These are phyloP conservation scores for Escallonia rubra DNA, from an alignment of 129 eudicot species.

Conservation along the genomic window DNA sequence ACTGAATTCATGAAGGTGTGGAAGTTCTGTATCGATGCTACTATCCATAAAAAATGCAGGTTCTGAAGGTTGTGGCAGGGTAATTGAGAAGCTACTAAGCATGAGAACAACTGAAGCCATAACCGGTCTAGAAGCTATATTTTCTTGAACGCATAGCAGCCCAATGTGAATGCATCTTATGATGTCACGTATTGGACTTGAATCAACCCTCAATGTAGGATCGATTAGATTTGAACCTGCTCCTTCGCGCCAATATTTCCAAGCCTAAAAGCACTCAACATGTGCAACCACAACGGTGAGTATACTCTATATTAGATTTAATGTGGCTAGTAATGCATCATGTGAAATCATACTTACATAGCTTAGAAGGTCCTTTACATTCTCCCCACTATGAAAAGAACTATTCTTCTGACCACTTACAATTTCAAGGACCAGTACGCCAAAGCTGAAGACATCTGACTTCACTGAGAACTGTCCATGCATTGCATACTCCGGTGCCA, in stretches of 20 bases:
- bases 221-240: constrained; percentile 1
- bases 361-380: neutral
- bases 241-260: constrained; percentile 1
- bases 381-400: neutral
- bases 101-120: no score
- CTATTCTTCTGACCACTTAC: constrained; percentile 2
- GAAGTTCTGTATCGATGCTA: no score
- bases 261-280: constrained; percentile 1
- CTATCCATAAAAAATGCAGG: no score
- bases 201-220: constrained; percentile 1
- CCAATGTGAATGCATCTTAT: constrained; percentile 18
- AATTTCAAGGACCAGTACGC: constrained; percentile 3
- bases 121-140: neutral
- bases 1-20: no score
- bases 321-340: neutral
- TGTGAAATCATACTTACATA: neutral
- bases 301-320: neutral
- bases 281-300: neutral
- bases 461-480: neutral
- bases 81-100: no score
- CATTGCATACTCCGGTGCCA: constrained; percentile 5
- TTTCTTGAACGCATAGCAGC: constrained; percentile 19
- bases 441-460: neutral
- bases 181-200: neutral
- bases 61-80: no score